phyloP scores from a whole-genome alignment of 129 eudicot species.

The Flaveria bidentis region DNA sequence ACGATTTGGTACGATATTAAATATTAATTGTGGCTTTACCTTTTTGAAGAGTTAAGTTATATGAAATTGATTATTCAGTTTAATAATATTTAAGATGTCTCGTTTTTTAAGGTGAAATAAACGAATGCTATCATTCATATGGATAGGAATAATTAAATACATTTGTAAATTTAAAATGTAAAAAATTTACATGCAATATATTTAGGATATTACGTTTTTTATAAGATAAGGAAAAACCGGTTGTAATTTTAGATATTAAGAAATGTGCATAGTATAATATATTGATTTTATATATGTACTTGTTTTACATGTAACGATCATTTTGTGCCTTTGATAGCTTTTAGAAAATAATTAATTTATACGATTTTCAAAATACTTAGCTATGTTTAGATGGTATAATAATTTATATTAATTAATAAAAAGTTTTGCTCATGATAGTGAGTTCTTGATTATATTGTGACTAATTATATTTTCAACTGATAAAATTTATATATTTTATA shows the following conservation, averaged over 20 bases:
- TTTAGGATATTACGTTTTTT: neutral
- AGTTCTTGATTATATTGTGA: neutral
- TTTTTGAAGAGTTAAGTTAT: neutral
- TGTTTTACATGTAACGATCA: slow-evolving; percentile 10
- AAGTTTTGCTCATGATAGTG: neutral
- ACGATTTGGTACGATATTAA: neutral
- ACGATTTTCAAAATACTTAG: neutral
- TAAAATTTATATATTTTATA: no score
- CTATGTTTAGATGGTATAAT: neutral
- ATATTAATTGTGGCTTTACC: neutral
- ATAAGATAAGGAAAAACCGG: neutral
- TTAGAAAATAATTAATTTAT: neutral
- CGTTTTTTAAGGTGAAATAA: neutral
- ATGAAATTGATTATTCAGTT: neutral
- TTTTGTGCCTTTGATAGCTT: slow-evolving; percentile 1
- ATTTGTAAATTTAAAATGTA: no score
- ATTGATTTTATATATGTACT: neutral
- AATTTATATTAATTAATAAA: neutral
- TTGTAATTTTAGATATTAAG: neutral
- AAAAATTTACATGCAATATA: no score
- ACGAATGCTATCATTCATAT: neutral
- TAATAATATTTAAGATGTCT: neutral
- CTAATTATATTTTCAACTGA: no score
- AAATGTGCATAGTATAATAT: neutral
- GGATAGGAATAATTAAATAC: no score